Base-by-base conservation (phyloP, 2,329 filamentous ascomycete genomes). In the Cytospora leucostoma region DNA sequence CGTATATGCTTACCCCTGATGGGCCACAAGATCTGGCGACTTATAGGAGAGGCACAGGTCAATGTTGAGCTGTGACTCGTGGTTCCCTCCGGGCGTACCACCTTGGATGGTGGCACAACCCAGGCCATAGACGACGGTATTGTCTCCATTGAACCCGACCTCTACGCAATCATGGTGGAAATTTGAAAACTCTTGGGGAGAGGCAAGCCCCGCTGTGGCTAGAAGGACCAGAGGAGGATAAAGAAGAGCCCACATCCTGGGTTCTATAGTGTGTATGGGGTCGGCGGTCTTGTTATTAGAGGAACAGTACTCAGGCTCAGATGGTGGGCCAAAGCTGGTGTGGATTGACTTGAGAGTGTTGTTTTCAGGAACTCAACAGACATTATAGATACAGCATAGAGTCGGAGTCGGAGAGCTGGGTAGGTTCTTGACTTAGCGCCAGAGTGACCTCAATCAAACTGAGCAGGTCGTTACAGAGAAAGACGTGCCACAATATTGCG, bases 21-120 rank as follows among this genome's bases (percentile, higher is more conserved):
- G 49, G 15, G 56, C 60, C n/a, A 63, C 53, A 19, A 65, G 53
- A 2, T 12, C 21, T 19, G 44, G 34, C n/a, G 35, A 54, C 21
- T 56, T 47, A 33, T 60, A 65, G 7, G 63, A 51, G n/a, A 63
- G 51, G 19, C 60, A 63, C 7, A 44, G 33, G 49, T 65, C 51
- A 35, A 65, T 61, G 19, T 50, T 63, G 4, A 65, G 52, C 27
- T 27, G 35, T 4, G 56, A 59, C 60, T 47, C 49, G 56, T 59
- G 56, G 40, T 44, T 44, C n/a, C 40, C 40, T 7, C 40, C 40
- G 21, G 63, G 21, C 4, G 47, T 21, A 50, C n/a, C 40, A 19
- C n/a, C 52, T 35, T 21, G 52, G 40, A 38, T 34, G 17, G 38
- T 15, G 35, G 53, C 60, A 44, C 63, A 65, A 52, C 56, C 47